Base-by-base conservation (phyloP, 306 rosid species). In the Trifolium repens region DNA sequence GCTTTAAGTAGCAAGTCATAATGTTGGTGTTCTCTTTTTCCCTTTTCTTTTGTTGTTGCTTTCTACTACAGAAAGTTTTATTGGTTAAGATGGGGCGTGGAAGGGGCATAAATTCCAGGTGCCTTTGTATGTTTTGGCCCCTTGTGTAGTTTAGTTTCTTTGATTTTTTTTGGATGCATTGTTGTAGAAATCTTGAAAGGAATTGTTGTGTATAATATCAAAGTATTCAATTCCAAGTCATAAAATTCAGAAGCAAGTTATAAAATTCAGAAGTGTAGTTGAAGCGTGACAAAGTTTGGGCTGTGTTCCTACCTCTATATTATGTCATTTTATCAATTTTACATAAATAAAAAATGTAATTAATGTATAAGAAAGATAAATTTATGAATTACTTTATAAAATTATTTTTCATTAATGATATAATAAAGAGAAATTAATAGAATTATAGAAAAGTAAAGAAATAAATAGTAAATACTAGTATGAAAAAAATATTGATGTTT, bases 1-100 rank as follows among this genome's bases (percentile, higher is more conserved):
- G 37, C 22, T 1, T 79, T 84, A 7, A 69, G 84, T 57, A 83
- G 60, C 83, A 79, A 79, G 71, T 61, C 78, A 67, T 86, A 42
- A 19, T 9, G 26, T 47, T 30, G 68, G 5, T 55, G 37, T 13
- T 47, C 34, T 47, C 44, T 15, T 3, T 35, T 34, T 32, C 35
- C 46, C 43, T 12, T 15, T 34, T 34, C 32, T 19, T 22, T 55
- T 55, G 61, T 55, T 55, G 34, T 8, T n/a, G 12, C 16, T 11
- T 60, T 60, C 19, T 19, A 19, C 61, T 9, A 19, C 15, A 26
- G 34, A 54, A 9, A 49, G 16, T 12, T 55, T 61, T 16, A 34
- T 61, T 11, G 4, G 62, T 53, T 34, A 40, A 2, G 26, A 27
- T 4, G 9, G 57, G 75, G 8, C 8, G 5, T 52, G 34, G 43